Evolutionary conservation across 345 rosid species (phyloP).

Genomic region (Microcos paniculata): DNA sequence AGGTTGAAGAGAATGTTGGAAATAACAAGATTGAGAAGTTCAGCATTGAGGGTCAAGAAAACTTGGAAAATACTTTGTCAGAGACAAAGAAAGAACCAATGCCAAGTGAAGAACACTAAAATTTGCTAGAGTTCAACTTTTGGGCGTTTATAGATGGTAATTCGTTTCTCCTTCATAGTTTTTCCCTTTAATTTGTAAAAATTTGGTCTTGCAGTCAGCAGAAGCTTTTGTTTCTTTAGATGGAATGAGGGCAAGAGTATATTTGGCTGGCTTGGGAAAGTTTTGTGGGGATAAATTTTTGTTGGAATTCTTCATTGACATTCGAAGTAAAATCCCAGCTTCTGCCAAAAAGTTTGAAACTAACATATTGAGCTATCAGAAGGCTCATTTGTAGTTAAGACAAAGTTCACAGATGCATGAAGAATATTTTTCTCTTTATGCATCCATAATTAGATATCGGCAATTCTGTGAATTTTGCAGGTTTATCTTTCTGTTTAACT

Average conservation of each 20-base stretch:
- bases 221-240: neutral
- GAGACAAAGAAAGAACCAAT: constrained; percentile 17
- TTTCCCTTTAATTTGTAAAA: neutral
- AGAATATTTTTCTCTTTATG: neutral
- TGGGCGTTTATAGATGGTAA: neutral
- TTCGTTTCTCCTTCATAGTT: neutral
- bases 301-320: neutral
- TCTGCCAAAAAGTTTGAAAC: neutral
- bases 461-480: neutral
- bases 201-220: neutral
- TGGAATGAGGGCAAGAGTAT: neutral
- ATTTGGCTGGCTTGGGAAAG: constrained; percentile 4
- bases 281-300: neutral
- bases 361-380: neutral
- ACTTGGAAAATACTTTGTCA: constrained; percentile 4
- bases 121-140: constrained; percentile 3
- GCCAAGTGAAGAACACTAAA: constrained; percentile 15
- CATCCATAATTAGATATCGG: neutral
- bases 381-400: neutral
- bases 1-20: constrained; percentile 19
- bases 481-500: too few species aligned
- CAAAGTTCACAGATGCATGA: neutral
- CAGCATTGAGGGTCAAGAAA: constrained; percentile 13
- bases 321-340: neutral
- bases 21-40: constrained; percentile 15